Conservation (phyloP, 2,329 filamentous ascomycete species). For the Penicillium decumbens region DNA sequence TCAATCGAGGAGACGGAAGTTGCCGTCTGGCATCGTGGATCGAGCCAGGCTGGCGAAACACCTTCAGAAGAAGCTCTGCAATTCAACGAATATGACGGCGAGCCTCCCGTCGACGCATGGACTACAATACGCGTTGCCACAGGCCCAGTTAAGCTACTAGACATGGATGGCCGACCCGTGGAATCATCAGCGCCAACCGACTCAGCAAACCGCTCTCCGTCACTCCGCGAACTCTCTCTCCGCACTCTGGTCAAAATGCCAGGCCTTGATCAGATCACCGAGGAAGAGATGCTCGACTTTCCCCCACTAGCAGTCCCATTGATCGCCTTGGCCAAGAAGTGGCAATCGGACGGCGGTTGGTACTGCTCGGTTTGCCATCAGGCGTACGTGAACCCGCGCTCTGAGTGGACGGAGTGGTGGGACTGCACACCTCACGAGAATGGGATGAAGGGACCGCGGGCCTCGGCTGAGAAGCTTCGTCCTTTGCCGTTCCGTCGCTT, state of each 20-base stretch:
- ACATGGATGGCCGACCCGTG: conserved; percentile 33
- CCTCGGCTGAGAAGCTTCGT: conserved; percentile 29
- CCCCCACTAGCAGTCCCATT: conserved; percentile 35
- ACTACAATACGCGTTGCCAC: conserved; percentile 37
- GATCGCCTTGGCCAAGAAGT: conserved; percentile 32
- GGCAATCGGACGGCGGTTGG: conserved; percentile 37
- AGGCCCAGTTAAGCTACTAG: conserved; percentile 28
- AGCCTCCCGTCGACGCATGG: conserved; percentile 31
- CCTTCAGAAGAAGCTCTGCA: not conserved
- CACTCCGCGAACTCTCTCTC: conserved; percentile 43
- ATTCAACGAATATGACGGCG: conserved; percentile 24
- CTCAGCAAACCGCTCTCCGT: conserved; percentile 29
- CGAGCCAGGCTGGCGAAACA: conserved; percentile 3
- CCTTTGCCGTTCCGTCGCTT: conserved; percentile 40
- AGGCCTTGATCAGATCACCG: conserved; percentile 35
- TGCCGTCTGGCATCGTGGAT: conserved; percentile 30
- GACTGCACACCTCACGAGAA: conserved; percentile 40
- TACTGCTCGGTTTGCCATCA: conserved; percentile 40
- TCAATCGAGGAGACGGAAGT: conserved; percentile 30
- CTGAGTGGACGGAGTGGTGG: conserved; percentile 46
- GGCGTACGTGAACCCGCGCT: conserved; percentile 40
- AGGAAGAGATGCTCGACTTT: conserved; percentile 33
- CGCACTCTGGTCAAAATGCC: conserved; percentile 36
- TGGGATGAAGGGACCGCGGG: conserved; percentile 32
- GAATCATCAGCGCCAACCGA: conserved; percentile 3